phyloP scores from a whole-genome alignment of 2,329 filamentous ascomycete species.

The Fusarium sp. region DNA sequence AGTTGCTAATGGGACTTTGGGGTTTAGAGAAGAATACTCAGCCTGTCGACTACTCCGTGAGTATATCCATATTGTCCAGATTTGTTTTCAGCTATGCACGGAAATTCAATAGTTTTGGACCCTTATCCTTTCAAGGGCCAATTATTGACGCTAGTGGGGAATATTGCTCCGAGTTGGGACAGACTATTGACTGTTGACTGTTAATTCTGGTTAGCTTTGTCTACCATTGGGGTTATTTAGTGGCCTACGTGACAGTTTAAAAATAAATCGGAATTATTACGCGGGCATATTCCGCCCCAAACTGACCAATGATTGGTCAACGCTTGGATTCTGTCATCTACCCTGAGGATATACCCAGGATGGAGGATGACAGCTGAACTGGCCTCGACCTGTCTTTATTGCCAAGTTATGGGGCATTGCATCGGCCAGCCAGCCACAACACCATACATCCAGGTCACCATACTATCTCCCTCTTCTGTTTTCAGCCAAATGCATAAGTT shows the following conservation, averaged over 20 bases:
- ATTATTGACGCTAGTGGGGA: not conserved
- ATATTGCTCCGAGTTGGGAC: not conserved
- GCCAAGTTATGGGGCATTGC: not conserved
- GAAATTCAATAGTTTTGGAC: not conserved
- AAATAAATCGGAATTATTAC: not conserved
- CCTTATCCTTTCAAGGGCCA: not conserved
- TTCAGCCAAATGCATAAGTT: rapidly evolving
- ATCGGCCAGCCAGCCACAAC: not conserved
- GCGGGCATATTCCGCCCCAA: not conserved
- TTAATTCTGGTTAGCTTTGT: not conserved
- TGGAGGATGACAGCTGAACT: rapidly evolving
- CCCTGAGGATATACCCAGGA: rapidly evolving
- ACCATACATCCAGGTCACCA: rapidly evolving
- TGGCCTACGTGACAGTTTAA: rapidly evolving
- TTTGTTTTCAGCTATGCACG: not conserved
- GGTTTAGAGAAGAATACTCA: no score
- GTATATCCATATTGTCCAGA: not conserved
- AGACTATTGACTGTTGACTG: not conserved
- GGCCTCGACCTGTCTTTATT: not conserved
- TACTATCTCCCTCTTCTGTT: not conserved
- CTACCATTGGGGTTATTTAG: not conserved
- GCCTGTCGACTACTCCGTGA: no score
- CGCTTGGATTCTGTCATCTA: rapidly evolving
- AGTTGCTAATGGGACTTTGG: no score
- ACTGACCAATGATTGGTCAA: rapidly evolving